Percentiles rank a stretch among this genome's conserved stretches.
These are phyloP conservation scores for Capsaspora owczarzaki DNA, from an alignment of 78 protist genomes.

Conservation along the genomic window DNA sequence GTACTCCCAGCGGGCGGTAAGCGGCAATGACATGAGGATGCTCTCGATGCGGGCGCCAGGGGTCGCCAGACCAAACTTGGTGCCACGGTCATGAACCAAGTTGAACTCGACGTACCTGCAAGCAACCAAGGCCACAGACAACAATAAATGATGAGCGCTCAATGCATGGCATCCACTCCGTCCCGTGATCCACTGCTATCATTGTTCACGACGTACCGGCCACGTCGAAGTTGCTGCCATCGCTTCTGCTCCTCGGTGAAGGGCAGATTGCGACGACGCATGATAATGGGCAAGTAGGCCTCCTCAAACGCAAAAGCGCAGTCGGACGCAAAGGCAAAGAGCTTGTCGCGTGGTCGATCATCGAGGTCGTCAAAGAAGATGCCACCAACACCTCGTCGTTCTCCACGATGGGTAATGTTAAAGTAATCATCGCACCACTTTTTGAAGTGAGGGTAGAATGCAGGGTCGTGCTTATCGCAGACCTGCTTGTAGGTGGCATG, in stretches of 20 bases:
- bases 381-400: constrained; percentile 45
- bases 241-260: constrained; percentile 5
- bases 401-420: constrained; percentile 7
- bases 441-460: constrained; percentile 20
- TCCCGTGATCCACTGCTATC: no score
- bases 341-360: constrained; percentile 1
- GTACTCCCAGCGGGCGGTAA: constrained; percentile 38
- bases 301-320: constrained; percentile 13
- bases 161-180: no score
- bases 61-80: constrained; percentile 45
- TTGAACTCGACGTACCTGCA: constrained; percentile 41
- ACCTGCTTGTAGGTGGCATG: constrained; percentile 10
- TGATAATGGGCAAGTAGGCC: constrained; percentile 20
- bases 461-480: constrained; percentile 8
- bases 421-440: constrained; percentile 43
- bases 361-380: constrained; percentile 39
- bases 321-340: constrained; percentile 12
- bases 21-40: constrained; percentile 40
- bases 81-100: constrained; percentile 46
- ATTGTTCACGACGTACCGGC: constrained; percentile 43
- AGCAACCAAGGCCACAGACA: no score
- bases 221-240: constrained; percentile 48
- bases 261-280: neutral
- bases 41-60: constrained; percentile 34
- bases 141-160: no score